Percentiles rank a stretch among this genome's conserved stretches.
phyloP scores from a whole-genome alignment of 1,139 yeast genomes.

The Eremothecium coryli region DNA sequence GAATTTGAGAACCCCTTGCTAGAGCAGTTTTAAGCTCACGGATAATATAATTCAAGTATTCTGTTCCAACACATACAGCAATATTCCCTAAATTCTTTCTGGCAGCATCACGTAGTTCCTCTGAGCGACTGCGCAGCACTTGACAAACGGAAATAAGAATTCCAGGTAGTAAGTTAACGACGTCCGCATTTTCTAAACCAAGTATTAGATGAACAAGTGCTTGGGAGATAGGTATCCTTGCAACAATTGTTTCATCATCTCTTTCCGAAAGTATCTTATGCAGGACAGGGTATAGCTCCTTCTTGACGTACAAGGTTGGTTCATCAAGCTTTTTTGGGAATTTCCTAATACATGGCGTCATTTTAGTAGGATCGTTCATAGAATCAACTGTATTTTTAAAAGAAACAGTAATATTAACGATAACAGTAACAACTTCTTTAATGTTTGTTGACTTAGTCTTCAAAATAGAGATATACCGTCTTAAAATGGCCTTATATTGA shows the following conservation, averaged over 20 bases:
- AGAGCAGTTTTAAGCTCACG: slow-evolving; percentile 73
- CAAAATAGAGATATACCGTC: slow-evolving; percentile 57
- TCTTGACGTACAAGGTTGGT: slow-evolving; percentile 45
- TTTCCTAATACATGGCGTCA: slow-evolving; percentile 21
- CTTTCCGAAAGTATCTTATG: slow-evolving; percentile 50
- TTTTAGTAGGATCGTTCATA: slow-evolving; percentile 13
- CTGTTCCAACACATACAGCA: slow-evolving; percentile 57
- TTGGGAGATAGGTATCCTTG: slow-evolving; percentile 72
- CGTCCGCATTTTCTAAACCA: slow-evolving; percentile 50
- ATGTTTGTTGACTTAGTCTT: slow-evolving; percentile 42
- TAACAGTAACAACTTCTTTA: slow-evolving; percentile 51
- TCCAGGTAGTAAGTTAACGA: slow-evolving; percentile 64
- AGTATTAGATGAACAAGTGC: slow-evolving; percentile 65
- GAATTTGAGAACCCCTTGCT: slow-evolving; percentile 86
- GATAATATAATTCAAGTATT: slow-evolving; percentile 63
- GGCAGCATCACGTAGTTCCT: slow-evolving; percentile 80
- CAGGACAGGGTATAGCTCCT: slow-evolving; percentile 55
- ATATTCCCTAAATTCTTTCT: slow-evolving; percentile 69
- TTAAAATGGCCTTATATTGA: slow-evolving; percentile 68
- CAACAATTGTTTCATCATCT: slow-evolving; percentile 69
- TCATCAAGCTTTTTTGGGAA: slow-evolving; percentile 36
- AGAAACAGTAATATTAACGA: slow-evolving; percentile 56
- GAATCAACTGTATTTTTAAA: slow-evolving; percentile 32
- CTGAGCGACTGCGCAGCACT: slow-evolving; percentile 75
- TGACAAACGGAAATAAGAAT: slow-evolving; percentile 79